Percentiles rank a stretch among this genome's conserved stretches.
Evolutionary conservation across 495 filamentous ascomycete genomes (phyloP).

Genomic region (Pyrenula massariospora): DNA sequence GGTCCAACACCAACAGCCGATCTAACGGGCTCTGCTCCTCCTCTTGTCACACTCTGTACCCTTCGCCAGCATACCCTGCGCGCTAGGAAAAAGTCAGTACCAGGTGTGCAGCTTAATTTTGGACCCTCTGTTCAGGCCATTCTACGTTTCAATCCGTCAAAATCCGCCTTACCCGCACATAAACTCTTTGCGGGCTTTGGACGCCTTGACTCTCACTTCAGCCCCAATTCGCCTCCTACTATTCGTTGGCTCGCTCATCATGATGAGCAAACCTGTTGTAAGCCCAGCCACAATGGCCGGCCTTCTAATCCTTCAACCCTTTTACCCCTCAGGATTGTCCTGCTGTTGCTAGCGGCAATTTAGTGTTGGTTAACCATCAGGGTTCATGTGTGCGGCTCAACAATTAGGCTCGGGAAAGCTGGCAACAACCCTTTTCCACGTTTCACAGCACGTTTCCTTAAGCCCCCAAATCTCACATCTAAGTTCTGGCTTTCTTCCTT

Average conservation of each 20-base stretch:
- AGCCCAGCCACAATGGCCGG: not conserved
- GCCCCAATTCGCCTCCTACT: not conserved
- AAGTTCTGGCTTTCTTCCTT: conserved; percentile 49
- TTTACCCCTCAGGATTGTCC: not conserved
- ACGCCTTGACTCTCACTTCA: not conserved
- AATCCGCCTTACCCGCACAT: not conserved
- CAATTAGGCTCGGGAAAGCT: not conserved
- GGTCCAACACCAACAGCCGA: not conserved
- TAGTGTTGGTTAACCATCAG: not conserved
- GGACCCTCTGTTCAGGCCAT: not conserved
- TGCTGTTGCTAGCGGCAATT: not conserved
- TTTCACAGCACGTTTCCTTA: not conserved
- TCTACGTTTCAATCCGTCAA: not conserved
- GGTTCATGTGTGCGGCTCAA: not conserved
- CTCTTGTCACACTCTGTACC: not conserved
- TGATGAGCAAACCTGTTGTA: not conserved
- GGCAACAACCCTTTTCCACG: not conserved
- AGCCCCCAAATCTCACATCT: not conserved
- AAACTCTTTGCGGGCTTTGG: not conserved
- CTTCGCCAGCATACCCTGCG: not conserved
- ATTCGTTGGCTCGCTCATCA: not conserved
- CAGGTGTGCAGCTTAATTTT: not conserved
- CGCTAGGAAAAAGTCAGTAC: not conserved
- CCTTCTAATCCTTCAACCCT: not conserved
- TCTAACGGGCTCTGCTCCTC: not conserved